Evolutionary conservation across 257 asterid genomes (phyloP), one percentile per base, ranked within the genome.

Genomic region (Schizonepeta tenuifolia): DNA sequence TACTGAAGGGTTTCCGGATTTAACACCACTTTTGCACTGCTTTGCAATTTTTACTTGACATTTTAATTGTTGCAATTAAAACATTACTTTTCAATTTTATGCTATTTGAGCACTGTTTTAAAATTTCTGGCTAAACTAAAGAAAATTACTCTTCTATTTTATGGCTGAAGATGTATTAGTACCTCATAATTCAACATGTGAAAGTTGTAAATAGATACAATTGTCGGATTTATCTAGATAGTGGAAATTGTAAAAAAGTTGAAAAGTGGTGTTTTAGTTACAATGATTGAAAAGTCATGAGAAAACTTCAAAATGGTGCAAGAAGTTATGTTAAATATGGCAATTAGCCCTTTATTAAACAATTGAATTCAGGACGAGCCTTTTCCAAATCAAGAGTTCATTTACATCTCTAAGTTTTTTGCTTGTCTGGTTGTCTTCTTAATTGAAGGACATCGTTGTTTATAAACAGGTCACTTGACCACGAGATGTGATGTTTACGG

Each of bases 401-500:
- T 44, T 44, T 13, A 44, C 51, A 13, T 44, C 51, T 11, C 17
- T 46, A 46, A 46, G 9, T 20, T 20, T 46, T 2, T 14, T 46
- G 5, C 17, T 14, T 6, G 9, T 46, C 17, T 46, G 51, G 18
- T 46, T 18, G 5, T 46, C 6, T n/a, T 15, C 5, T n/a, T n/a
- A n/a, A n/a, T 15, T 14, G 13, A 28, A 9, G 17, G 9, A 9
- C 20, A 1, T 10, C 0, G 13, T 61, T 49, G 21, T 22, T 61
- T 10, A 28, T 31, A 44, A 58, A 41, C 80, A 76, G 76, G 76
- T 6, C 35, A n/a, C 12, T 21, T 54, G 22, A 72, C 67, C 0
- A 18, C 43, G 33, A 40, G 63, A 67, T 77, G 18, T 20, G 78
- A 67, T 53, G 82, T 72, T 13, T 78, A 49, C 31, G 24, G 75